Evolutionary conservation across 129 eudicot genomes (phyloP), one percentile per base, ranked within the genome.

Genomic region (Gnaphalium uliginosum): DNA sequence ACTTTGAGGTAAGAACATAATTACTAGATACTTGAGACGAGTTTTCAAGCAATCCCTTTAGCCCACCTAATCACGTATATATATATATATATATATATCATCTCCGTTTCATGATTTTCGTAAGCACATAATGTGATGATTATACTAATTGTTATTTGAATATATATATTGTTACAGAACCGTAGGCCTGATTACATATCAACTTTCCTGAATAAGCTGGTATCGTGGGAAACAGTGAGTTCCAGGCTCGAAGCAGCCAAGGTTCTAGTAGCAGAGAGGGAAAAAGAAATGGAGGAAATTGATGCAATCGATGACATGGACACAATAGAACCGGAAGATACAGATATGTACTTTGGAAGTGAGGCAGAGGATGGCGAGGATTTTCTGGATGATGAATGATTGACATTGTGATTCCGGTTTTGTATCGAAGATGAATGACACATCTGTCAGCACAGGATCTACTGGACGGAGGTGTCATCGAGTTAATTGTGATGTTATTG

Each of bases 191-290:
- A 94, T 81, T 94, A 90, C 66, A 78, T 91, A 58, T 81, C 94
- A 14, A 83, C 72, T 46, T 91, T 94, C 67, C 69, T 94, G 76
- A 89, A 89, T 77, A 90, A 91, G 69, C 94, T 94, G 76, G 92
- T 94, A 65, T 94, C 99, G 23, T 94, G 99, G 99, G 94, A 94
- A 58, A 81, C 90, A 0, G 93, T 89, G 6, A 87, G 88, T 81
- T 76, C 82, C 0, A 94, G 99, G 78, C 93, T 90, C 2, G 94
- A 91, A 85, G 85, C 83, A 68, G 97, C 97, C 2, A 85, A 82
- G 75, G 85, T 88, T 37, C 35, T 58, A 73, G 87, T 81, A 61
- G 88, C 86, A 24, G 89, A 87, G 81, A 87, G 92, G 78, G 96
- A 90, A 76, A 80, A 85, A 53, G 88, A 92, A 79, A 83, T 79